Evolutionary conservation across 208 protist genomes (phyloP), one percentile per base, ranked within the genome.

Genomic region (Porcisia hertigi): DNA sequence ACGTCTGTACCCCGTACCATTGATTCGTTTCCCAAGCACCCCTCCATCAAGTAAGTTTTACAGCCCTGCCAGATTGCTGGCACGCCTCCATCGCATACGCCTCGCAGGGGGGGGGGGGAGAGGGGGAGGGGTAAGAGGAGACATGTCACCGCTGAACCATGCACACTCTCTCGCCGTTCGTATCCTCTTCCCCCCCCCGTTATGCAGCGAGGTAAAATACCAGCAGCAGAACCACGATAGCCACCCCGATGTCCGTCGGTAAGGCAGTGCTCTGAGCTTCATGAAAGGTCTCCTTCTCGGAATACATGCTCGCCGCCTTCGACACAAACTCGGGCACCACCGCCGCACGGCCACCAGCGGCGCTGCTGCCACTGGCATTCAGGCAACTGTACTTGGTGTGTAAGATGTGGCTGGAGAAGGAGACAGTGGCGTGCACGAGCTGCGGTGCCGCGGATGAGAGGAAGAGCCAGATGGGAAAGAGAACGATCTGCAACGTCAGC

Each of bases 321-420:
- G 80, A 75, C 23, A 94, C 86, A 79, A 94, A 94, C 39, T 77
- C 57, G 58, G 88, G 90, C 36, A 87, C 82, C 9, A 53, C 49
- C 34, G 69, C 34, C 18, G 69, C 69, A 25, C 69, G 54, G 11
- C 69, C 69, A 49, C 69, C 54, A 12, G 58, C 45, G 9, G 47
- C 25, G 20, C n/a, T 4, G 9, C 70, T 75, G 14, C 43, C 71
- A 7, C 71, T 77, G n/a, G 81, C 64, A 34, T 49, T 85, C 55
- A 94, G 85, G 76, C 82, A 91, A 34, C 84, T 85, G 74, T 91
- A 93, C 80, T 96, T 96, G 73, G 86, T 87, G 63, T 86, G 70
- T 0, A 93, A 63, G 60, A 94, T 96, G 74, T 91, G 79, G 65
- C 90, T 88, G n/a, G 77, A 84, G 69, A 86, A 82, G 43, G 82